Evolutionary conservation across 2,329 filamentous ascomycete genomes (phyloP).

Genomic region (Alternaria viburni): DNA sequence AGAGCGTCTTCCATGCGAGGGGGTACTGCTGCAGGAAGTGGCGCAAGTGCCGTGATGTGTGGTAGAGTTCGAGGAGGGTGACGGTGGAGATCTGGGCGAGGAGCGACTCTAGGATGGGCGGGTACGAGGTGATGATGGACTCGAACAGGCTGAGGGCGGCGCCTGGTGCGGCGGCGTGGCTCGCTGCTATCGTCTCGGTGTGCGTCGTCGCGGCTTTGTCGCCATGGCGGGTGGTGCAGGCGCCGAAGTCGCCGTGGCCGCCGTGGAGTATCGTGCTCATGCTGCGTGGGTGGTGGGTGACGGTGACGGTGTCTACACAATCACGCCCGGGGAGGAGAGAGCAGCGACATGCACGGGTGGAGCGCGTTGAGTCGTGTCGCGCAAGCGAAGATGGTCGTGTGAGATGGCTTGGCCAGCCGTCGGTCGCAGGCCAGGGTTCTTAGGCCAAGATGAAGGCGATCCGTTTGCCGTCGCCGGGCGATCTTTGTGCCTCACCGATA

Average conservation of each 20-base stretch:
- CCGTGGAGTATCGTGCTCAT: slow-evolving; percentile 33
- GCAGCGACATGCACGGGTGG: slow-evolving; percentile 35
- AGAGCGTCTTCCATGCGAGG: slow-evolving; percentile 66
- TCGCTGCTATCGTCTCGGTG: slow-evolving; percentile 5
- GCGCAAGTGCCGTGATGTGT: slow-evolving; percentile 63
- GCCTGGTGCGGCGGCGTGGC: slow-evolving; percentile 2
- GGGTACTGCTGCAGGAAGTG: slow-evolving; percentile 63
- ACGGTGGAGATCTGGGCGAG: slow-evolving; percentile 63
- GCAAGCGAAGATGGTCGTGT: slow-evolving; percentile 33
- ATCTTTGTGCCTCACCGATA: slow-evolving; percentile 4
- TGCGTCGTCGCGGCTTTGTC: background rate
- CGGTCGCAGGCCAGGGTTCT: slow-evolving; percentile 11
- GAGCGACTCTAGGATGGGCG: slow-evolving; percentile 65
- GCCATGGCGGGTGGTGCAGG: slow-evolving; percentile 8
- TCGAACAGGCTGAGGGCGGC: slow-evolving; percentile 55
- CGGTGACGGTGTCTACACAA: slow-evolving; percentile 27
- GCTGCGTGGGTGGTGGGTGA: slow-evolving; percentile 27
- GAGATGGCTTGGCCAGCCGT: slow-evolving; percentile 17
- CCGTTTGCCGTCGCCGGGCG: slow-evolving; percentile 11
- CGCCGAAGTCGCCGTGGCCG: slow-evolving; percentile 27
- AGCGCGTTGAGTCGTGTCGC: slow-evolving; percentile 31
- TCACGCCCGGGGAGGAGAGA: slow-evolving; percentile 30
- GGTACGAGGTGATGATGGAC: slow-evolving; percentile 61
- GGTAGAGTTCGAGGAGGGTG: slow-evolving; percentile 64
- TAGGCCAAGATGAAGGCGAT: slow-evolving; percentile 17